phyloP scores from a whole-genome alignment of 2,329 filamentous ascomycete species.

The Phialophora expanda region DNA sequence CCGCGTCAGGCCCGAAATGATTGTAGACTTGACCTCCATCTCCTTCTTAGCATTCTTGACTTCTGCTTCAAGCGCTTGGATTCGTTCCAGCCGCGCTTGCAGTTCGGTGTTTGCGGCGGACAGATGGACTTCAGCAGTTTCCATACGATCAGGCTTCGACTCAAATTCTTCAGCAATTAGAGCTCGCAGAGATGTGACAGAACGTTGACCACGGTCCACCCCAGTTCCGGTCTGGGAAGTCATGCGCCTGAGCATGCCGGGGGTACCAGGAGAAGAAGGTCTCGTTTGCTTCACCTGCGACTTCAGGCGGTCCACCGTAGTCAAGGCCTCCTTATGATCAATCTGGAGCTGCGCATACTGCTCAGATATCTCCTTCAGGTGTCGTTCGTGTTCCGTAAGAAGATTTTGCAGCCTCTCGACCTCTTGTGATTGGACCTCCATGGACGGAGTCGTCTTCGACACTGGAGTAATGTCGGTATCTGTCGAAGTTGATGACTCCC shows the following conservation, averaged over 20 bases:
- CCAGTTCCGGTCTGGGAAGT: conserved; percentile 87
- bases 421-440: conserved; percentile 58
- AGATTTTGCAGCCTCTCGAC: conserved; percentile 72
- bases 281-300: conserved; percentile 76
- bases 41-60: conserved; percentile 85
- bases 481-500: conserved; percentile 72
- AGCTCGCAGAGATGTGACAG: conserved; percentile 85
- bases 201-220: conserved; percentile 88
- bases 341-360: conserved; percentile 84
- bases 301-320: conserved; percentile 89
- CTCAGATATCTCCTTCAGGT: conserved; percentile 72
- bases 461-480: conserved; percentile 48
- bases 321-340: conserved; percentile 79
- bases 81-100: conserved; percentile 82
- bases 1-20: conserved; percentile 90
- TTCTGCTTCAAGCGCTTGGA: conserved; percentile 86
- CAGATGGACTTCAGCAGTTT: conserved; percentile 90
- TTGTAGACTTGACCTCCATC: conserved; percentile 94
- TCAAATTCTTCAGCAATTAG: conserved; percentile 88
- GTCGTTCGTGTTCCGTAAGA: conserved; percentile 76
- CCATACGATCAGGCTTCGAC: conserved; percentile 78
- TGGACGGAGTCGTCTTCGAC: conserved; percentile 29
- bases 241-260: conserved; percentile 86
- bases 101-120: conserved; percentile 93
- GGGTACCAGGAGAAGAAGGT: conserved; percentile 53